Evolutionary conservation across 106 monocot genomes (phyloP).

Genomic region (Allium sativum): DNA sequence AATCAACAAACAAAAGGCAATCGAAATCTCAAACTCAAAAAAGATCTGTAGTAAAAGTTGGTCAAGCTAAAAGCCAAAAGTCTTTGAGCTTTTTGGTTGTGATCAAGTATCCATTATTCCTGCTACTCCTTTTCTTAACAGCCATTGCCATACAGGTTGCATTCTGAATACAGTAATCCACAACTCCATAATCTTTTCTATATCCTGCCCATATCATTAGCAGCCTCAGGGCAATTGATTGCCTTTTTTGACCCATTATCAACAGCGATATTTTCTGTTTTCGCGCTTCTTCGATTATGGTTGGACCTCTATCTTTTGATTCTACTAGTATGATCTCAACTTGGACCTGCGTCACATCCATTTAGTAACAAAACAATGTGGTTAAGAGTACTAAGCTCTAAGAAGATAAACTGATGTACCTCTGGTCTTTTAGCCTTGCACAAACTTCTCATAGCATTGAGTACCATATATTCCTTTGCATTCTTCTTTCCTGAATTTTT

Average conservation of each 20-base stretch:
- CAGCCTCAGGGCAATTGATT: conserved; percentile 42
- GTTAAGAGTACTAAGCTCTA: neutral
- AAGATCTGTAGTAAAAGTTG: no score
- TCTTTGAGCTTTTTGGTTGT: conserved; percentile 49
- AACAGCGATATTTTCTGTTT: conserved; percentile 42
- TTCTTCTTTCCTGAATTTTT: no score
- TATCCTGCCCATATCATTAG: conserved; percentile 39
- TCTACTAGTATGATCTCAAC: neutral
- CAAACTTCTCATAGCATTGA: conserved; percentile 35
- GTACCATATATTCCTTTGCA: conserved; percentile 17
- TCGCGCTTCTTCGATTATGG: conserved; percentile 48
- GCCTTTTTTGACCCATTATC: conserved; percentile 46
- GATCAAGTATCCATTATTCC: conserved; percentile 47
- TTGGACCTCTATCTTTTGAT: conserved; percentile 39
- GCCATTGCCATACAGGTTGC: conserved; percentile 48
- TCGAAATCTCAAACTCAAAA: no score
- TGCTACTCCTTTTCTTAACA: conserved; percentile 47
- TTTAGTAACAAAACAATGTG: neutral
- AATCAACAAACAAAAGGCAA: no score
- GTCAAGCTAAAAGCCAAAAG: conserved; percentile 73
- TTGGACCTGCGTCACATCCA: neutral
- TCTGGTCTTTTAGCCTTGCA: conserved; percentile 45
- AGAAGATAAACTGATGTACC: conserved; percentile 13
- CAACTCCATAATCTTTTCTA: conserved; percentile 3
- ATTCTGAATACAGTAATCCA: conserved; percentile 63